Base-by-base conservation (phyloP, 345 rosid species). In the Citrus glauca region DNA sequence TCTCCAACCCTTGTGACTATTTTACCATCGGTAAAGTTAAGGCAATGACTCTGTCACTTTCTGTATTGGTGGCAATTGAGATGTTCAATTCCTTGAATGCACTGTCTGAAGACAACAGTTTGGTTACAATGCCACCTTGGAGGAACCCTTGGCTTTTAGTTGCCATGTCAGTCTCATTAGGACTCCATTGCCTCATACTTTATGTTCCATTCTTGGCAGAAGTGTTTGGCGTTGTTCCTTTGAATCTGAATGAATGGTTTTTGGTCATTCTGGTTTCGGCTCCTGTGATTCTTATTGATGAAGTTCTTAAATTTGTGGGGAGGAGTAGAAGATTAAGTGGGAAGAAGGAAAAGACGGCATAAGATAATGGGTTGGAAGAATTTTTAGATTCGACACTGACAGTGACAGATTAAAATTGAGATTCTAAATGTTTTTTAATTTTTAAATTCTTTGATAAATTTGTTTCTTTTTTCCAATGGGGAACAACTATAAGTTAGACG, bases 71-170 rank as follows among this genome's bases (percentile, higher is more conserved):
- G 76, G 92, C 94, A 1, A 95, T 93, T 30, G 99, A 93, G 85
- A 89, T 93, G 99, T 91, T 93, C 83, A 95, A 93, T 83, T 92
- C 98, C 25, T 79, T 95, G 80, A 95, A 95, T 32, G 97, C 98
- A 1, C 89, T 95, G 69, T 95, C 98, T 9, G 98, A 95, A 86
- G 91, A 95, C 78, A 87, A 83, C 78, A 95, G 98, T 85, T 83
- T 93, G 84, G 66, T 95, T 16, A 89, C 55, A 4, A 87, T 93
- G 96, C 97, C 97, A 40, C 99, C 97, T 5, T 92, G 99, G 98
- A 90, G 84, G 76, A 93, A 93, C 80, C 97, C 96, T 30, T 95
- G 93, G 93, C 98, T 95, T 73, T 80, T 95, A 83, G 89, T 88
- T 78, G 98, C 99, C 28, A 92, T 93, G 98, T 81, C 90, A 3